Evolutionary conservation across 2,329 filamentous ascomycete species (phyloP), one percentile per base, ranked within the genome.

Genomic region (Bipolaris gigantea): DNA sequence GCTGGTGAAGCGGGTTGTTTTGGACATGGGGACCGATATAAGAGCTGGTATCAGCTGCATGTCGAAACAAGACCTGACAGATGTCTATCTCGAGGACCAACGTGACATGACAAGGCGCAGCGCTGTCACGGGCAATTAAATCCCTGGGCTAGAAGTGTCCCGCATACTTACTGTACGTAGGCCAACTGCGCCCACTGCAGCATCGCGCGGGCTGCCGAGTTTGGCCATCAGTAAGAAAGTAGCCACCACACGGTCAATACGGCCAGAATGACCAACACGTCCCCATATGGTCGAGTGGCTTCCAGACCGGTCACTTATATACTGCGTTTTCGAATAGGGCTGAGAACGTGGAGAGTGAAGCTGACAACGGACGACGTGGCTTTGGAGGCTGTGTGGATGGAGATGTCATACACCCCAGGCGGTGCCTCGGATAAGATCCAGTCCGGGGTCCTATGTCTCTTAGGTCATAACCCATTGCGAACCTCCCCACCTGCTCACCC

Each of bases 301-400:
- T 11, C 8, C 9, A 25, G 15, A 45, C 32, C 23, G 8, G 33
- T 35, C 15, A 34, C 15, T 21, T 8, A 10, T 25, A n/a, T 45
- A 19, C 21, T 8, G 3, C 18, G 19, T 45, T 15, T 19, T 21
- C 32, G 15, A 21, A 46, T 23, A 16, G 18, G 15, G 43, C 43
- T 33, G 30, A 36, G 32, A 21, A 23, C n/a, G 30, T 35, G 9
- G 43, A 36, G n/a, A 11, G 19, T 21, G 21, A 23, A 46, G 40
- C 41, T 46, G 47, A 48, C 47, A 18, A 36, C 16, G n/a, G 19
- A 23, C 39, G 23, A 46, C 48, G 57, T 51, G 57, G 60, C 57
- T 55, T 56, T 61, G 60, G 58, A 59, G 58, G 60, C 60, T 59
- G 42, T 25, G 38, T 40, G 36, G 36, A 44, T 50, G 50, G 34